Evolutionary conservation across 2,329 filamentous ascomycete species (phyloP), one percentile per base, ranked within the genome.

Genomic region (Arthrobotrys conoides): DNA sequence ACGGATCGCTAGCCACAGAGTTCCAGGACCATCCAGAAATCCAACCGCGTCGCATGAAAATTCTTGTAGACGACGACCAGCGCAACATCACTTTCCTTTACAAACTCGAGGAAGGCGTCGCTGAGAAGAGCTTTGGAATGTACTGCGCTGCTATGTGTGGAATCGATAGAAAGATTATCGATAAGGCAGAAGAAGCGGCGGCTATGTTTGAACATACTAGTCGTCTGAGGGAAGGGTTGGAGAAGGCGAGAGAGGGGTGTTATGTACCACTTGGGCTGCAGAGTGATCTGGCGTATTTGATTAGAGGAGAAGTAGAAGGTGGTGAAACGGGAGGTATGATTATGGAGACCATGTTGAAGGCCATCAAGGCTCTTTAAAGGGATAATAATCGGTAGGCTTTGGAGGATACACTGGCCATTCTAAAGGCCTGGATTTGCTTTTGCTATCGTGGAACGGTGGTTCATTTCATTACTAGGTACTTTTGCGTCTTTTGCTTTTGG

Each of bases 131-230:
- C 83, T 99, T 98, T 83, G 96, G 96, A 82, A 99, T 99, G 96
- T 96, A 99, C 84, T 99, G 96, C 83, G 96, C 96, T 0, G 91
- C 93, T 77, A 99, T 99, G 96, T 99, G 96, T 82, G 96, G 96
- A 0, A 98, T 99, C 80, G 90, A 93, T 0, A 87, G 87, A 53
- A 91, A 91, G 70, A 90, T 99, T 16, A 93, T 99, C 79, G 91
- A 94, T 83, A 87, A 92, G 22, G 96, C 96, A 0, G 96, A 99
- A 84, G 89, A 91, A 22, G 96, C 96, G 5, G 96, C 96, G 0
- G 90, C 88, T 81, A 93, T 94, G 82, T 98, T 96, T 94, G 96
- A 99, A 86, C 94, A 97, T 84, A 98, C 96, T 0, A 95, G 92
- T 81, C 88, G 93, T 20, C 87, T 98, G 80, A 96, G 94, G 84